Percentiles rank a stretch among this genome's conserved stretches.
These are phyloP conservation scores for Fusarium floridanum DNA, from an alignment of 2,329 filamentous ascomycete species.

Conservation along the genomic window DNA sequence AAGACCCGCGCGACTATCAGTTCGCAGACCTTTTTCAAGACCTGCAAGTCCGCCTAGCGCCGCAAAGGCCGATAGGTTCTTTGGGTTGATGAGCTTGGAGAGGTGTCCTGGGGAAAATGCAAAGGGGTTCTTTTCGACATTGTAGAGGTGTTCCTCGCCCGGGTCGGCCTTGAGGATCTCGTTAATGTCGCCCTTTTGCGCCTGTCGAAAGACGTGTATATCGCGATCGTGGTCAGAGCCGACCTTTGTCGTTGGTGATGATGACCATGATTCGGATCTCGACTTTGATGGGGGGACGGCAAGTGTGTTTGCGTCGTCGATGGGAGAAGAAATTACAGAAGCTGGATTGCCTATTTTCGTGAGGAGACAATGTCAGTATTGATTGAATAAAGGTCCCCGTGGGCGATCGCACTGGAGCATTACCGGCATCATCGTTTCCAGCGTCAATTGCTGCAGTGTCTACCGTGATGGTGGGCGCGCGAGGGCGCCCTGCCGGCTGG, in stretches of 20 bases:
- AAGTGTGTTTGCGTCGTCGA: slow-evolving; percentile 36
- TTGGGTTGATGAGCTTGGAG: slow-evolving; percentile 86
- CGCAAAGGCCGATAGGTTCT: slow-evolving; percentile 82
- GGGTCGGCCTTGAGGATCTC: slow-evolving; percentile 74
- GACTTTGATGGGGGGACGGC: slow-evolving; percentile 28
- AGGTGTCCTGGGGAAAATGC: slow-evolving; percentile 85
- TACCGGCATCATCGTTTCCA: slow-evolving; percentile 34
- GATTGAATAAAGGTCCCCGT: no score
- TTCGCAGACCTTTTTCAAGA: slow-evolving; percentile 80
- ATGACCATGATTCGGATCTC: slow-evolving; percentile 34
- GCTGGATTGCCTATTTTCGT: slow-evolving; percentile 11
- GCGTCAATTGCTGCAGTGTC: slow-evolving; percentile 37
- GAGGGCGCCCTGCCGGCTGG: slow-evolving; percentile 19
- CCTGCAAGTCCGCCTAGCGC: slow-evolving; percentile 81
- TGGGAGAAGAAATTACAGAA: slow-evolving; percentile 31
- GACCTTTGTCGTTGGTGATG: slow-evolving; percentile 34
- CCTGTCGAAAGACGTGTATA: slow-evolving; percentile 20
- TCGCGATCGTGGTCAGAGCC: slow-evolving; percentile 38
- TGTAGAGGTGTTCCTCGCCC: slow-evolving; percentile 77
- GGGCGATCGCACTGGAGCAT: slow-evolving; percentile 36
- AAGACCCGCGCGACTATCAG: slow-evolving; percentile 76
- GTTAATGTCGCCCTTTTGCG: slow-evolving; percentile 31
- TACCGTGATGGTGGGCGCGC: slow-evolving; percentile 39
- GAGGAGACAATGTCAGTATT: neutral
- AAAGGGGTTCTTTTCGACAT: slow-evolving; percentile 82